These are phyloP conservation scores for Hypoxylon sp. DNA, from an alignment of 2,329 filamentous ascomycete genomes.

Conservation along the genomic window DNA sequence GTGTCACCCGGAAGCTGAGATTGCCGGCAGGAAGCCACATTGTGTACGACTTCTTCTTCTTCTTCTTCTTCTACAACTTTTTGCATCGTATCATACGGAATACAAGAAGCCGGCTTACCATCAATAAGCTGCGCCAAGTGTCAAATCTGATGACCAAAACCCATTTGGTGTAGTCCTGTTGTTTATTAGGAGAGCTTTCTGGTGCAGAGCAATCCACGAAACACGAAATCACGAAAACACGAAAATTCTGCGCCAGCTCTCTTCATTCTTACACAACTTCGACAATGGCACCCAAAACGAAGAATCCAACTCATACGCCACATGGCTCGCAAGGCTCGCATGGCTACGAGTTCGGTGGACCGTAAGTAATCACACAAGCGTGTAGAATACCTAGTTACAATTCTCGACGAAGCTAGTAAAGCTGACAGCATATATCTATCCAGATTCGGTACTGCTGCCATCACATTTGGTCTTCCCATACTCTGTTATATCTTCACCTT, in stretches of 20 bases:
- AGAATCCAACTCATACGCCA: slow-evolving; percentile 26
- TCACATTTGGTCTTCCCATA: slow-evolving; percentile 82
- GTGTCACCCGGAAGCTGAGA: slow-evolving; percentile 36
- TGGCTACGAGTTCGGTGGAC: slow-evolving; percentile 57
- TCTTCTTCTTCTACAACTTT: too few species aligned
- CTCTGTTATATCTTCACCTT: slow-evolving; percentile 83
- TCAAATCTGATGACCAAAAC: too few species aligned
- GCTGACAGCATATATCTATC: slow-evolving; percentile 9
- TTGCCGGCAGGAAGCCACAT: slow-evolving; percentile 13
- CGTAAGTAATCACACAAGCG: slow-evolving; percentile 47
- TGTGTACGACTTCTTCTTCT: slow-evolving; percentile 4
- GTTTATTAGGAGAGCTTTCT: too few species aligned
- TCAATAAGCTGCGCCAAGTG: not conserved
- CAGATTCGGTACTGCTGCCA: slow-evolving; percentile 48
- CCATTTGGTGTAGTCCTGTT: too few species aligned
- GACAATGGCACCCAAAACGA: slow-evolving; percentile 52
- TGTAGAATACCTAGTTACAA: not conserved
- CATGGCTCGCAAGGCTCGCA: slow-evolving; percentile 43
- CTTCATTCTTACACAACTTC: slow-evolving; percentile 38
- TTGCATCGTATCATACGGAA: slow-evolving; percentile 45
- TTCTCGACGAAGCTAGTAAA: not conserved
- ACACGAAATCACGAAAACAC: too few species aligned
- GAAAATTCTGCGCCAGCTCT: not conserved
- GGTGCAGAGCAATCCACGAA: too few species aligned
- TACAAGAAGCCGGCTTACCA: slow-evolving; percentile 34